Evolutionary conservation across 2,329 filamentous ascomycete genomes (phyloP), one percentile per base, ranked within the genome.

Genomic region (Ophiocordyceps sinensis): DNA sequence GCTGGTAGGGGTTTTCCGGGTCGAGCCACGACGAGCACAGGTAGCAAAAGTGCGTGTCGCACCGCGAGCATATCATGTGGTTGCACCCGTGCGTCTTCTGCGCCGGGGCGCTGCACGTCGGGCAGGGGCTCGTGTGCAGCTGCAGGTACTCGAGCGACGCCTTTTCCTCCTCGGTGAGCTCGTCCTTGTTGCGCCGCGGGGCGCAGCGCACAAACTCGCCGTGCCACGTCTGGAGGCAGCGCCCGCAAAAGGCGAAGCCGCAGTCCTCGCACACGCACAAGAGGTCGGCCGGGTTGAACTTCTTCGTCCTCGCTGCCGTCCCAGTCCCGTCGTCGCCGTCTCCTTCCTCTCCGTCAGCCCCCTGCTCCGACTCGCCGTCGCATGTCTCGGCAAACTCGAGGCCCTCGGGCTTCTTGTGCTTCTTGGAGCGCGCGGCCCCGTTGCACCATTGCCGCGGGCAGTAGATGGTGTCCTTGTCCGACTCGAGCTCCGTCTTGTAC

Each of bases 31-130:
- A 73, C 1, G 82, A 82, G 56, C 91, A 96, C 1, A 96, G 72
- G 51, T 96, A 96, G 65, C 91, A 98, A 58, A 95, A 96, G 59
- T 96, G 89, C 2, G 85, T 83, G 40, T 81, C 71, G 66, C 91
- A 98, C 47, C 85, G 79, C 58, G 82, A 85, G 62, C 89, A 95
- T 39, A 81, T 84, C 87, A 96, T 96, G 61, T 95, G 88, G 60
- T 95, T 95, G 68, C 91, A 98, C 32, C 91, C 91, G 54, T 85
- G 79, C 2, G 82, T 85, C 67, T 98, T 98, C 57, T 94, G 85
- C 19, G 81, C 82, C 0, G 85, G 85, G 1, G 82, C 80, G 28
- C 71, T 77, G 63, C 91, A 98, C 4, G 86, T 89, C 11, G 91
- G 88, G 55, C 91, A 98, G 1, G 83, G 79, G 11, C 86, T 86